A percentile compares a stretch with the other conserved stretches of the same genome.
These are phyloP conservation scores for Aeminium ludgeri DNA, from an alignment of 495 filamentous ascomycete species.

Conservation along the genomic window DNA sequence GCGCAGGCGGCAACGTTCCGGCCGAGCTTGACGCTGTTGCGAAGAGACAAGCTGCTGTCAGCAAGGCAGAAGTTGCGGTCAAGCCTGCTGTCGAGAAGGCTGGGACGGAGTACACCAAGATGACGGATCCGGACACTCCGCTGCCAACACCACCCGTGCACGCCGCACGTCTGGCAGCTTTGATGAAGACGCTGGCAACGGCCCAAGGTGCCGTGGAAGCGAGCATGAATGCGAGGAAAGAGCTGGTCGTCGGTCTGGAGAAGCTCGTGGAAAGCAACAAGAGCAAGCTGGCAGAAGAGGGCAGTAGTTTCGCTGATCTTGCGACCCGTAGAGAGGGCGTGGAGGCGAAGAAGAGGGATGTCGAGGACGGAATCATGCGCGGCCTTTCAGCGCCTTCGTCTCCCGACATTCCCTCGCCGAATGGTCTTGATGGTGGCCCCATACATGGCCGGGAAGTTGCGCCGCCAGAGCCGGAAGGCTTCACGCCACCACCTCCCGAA, in stretches of 20 bases:
- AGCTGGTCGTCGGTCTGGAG: constrained; percentile 63
- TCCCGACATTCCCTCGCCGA: constrained; percentile 9
- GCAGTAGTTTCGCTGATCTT: constrained; percentile 42
- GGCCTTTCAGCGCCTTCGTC: constrained; percentile 37
- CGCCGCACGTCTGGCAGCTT: constrained; percentile 70
- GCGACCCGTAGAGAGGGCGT: constrained; percentile 43
- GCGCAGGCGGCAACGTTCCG: constrained; percentile 38
- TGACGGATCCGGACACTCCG: constrained; percentile 47
- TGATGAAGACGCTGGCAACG: constrained; percentile 72
- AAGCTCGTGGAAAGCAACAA: constrained; percentile 62
- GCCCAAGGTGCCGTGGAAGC: constrained; percentile 87
- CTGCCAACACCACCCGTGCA: constrained; percentile 70
- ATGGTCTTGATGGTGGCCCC: constrained; percentile 22
- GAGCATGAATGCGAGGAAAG: constrained; percentile 68
- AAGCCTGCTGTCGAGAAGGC: constrained; percentile 48
- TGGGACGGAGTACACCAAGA: constrained; percentile 63
- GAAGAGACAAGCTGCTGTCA: constrained; percentile 51
- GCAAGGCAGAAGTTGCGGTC: constrained; percentile 47
- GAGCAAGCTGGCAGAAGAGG: constrained; percentile 49
- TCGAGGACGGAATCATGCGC: constrained; percentile 77
- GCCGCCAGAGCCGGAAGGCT: constrained; percentile 63
- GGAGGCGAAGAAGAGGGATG: constrained; percentile 62
- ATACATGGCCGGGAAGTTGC: constrained; percentile 32
- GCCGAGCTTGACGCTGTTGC: constrained; percentile 60
- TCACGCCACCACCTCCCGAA: constrained; percentile 17